These are phyloP conservation scores for Eucalyptus camaldulensis DNA, from an alignment of 345 rosid genomes.

Conservation along the genomic window DNA sequence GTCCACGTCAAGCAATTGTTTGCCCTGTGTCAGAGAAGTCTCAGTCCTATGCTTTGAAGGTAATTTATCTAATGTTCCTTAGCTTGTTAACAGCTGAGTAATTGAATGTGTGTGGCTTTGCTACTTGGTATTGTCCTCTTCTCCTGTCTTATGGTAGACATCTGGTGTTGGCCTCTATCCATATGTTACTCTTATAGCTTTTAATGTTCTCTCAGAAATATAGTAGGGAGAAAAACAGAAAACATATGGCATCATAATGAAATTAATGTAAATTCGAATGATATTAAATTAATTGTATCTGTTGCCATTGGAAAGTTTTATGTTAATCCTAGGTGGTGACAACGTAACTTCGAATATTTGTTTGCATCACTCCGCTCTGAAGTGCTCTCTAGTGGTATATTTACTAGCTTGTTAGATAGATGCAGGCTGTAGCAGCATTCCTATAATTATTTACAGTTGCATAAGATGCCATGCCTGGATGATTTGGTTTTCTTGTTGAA, in stretches of 20 bases:
- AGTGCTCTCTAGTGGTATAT: not conserved
- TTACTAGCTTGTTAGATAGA: not conserved
- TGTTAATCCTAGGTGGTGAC: not conserved
- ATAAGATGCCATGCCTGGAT: not conserved
- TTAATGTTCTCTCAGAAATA: not conserved
- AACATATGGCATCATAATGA: not conserved
- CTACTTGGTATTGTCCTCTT: not conserved
- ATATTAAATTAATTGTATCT: not conserved
- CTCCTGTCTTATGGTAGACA: not conserved
- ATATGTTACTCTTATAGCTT: not conserved
- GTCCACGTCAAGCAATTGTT: slow-evolving; percentile 98
- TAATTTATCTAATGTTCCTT: not conserved
- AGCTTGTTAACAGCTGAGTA: not conserved
- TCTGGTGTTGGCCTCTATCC: not conserved
- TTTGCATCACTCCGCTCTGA: not conserved
- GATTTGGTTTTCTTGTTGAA: not conserved
- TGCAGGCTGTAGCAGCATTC: not conserved
- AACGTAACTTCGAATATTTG: not conserved
- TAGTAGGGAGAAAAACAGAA: not conserved
- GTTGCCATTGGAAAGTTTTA: not conserved
- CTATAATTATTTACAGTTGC: not conserved
- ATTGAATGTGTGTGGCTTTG: not conserved
- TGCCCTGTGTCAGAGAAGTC: slow-evolving; percentile 93
- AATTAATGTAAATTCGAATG: not conserved
- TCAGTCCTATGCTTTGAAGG: slow-evolving; percentile 58